Evolutionary conservation across 2,329 filamentous ascomycete genomes (phyloP).

Genomic region (Aspergillus neotritici): DNA sequence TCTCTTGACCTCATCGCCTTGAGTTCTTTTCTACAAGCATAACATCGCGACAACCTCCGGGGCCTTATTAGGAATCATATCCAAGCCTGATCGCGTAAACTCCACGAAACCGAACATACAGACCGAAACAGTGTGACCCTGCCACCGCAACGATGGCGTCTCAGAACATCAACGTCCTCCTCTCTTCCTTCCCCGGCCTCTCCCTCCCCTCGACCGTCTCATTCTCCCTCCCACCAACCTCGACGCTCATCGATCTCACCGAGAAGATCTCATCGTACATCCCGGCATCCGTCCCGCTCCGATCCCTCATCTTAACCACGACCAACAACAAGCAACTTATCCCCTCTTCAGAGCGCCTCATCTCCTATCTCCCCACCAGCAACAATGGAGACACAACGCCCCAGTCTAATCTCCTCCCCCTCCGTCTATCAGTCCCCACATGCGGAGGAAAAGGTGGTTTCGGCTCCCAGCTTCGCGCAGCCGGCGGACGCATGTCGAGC

Average conservation of each 20-base stretch:
- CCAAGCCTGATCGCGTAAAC: background rate
- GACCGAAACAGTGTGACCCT: background rate
- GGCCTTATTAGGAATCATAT: too few relatives aligned
- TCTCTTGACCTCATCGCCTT: conserved; percentile 9
- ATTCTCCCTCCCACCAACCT: conserved; percentile 62
- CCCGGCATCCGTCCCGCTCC: conserved; percentile 54
- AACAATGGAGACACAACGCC: conserved; percentile 30
- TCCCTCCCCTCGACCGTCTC: conserved; percentile 76
- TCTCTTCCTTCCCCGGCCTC: conserved; percentile 78
- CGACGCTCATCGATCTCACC: conserved; percentile 63
- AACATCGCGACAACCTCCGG: too few relatives aligned
- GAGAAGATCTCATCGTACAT: conserved; percentile 51
- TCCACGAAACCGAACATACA: background rate
- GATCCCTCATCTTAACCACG: conserved; percentile 70
- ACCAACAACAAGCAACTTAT: conserved; percentile 67
- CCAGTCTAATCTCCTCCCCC: conserved; percentile 66
- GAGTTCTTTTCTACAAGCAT: background rate
- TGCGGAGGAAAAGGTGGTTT: conserved; percentile 97
- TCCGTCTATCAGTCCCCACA: conserved; percentile 72
- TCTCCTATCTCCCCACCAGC: conserved; percentile 52
- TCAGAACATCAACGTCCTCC: conserved; percentile 67
- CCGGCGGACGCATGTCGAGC: conserved; percentile 97
- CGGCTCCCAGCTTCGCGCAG: conserved; percentile 91
- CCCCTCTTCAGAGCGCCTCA: conserved; percentile 48
- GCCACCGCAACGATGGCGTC: conserved; percentile 48